Percentiles rank a stretch among this genome's conserved stretches.
Conservation (phyloP, 2,329 filamentous ascomycete genomes). For the Aspergillus aculeatinus region DNA sequence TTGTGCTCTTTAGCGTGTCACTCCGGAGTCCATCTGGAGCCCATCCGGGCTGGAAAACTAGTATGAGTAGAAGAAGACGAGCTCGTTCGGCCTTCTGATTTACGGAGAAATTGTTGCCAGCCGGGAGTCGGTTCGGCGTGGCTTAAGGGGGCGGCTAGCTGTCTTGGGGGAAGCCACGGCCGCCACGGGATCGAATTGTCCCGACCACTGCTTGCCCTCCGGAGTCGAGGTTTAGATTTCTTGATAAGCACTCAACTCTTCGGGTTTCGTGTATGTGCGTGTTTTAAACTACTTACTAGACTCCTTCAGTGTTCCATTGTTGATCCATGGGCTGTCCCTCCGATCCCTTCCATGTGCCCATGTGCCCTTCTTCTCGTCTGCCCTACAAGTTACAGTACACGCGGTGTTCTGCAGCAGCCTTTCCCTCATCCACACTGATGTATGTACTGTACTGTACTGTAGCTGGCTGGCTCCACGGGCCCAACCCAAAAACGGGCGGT, state of each 20-base stretch:
- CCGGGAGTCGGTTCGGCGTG: conserved; percentile 19
- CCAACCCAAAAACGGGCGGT: conserved; percentile 9
- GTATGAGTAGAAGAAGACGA: conserved; percentile 5
- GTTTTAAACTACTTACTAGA: background rate
- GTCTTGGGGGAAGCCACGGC: background rate
- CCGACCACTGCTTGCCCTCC: conserved; percentile 6
- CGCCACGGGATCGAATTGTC: conserved; percentile 16
- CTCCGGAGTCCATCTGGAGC: conserved; percentile 1
- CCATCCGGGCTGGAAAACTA: background rate
- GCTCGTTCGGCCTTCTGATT: conserved; percentile 19
- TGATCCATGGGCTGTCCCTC: too few relatives aligned
- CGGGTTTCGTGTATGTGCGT: background rate
- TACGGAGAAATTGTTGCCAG: conserved; percentile 22
- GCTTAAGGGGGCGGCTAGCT: conserved; percentile 6
- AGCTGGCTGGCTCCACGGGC: background rate
- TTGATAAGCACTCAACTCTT: background rate
- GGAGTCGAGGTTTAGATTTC: background rate
- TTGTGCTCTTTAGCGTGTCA: conserved; percentile 8
- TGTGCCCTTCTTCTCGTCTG: background rate
- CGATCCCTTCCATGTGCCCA: background rate
- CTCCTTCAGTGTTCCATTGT: background rate
- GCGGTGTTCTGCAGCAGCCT: background rate
- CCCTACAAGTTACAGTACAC: background rate
- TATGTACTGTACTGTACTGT: background rate
- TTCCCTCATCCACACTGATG: background rate